Base-by-base conservation (phyloP, 345 rosid species). In the Bruguiera sexangula region DNA sequence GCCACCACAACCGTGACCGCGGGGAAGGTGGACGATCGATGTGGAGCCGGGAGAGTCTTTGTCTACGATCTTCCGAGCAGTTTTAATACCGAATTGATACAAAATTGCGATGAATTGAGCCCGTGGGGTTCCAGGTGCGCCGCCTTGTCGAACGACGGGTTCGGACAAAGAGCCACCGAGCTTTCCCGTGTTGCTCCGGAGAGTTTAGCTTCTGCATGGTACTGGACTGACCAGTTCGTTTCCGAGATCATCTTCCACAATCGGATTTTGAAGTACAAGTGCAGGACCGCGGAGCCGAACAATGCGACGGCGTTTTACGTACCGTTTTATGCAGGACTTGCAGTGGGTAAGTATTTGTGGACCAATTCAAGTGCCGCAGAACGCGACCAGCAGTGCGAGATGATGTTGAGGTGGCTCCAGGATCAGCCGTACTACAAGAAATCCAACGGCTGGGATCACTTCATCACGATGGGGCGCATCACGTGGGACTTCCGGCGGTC, bases 401-500 rank as follows among this genome's bases (percentile, higher is more conserved):
- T 67, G 85, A 86, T 90, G 89, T 64, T 85, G 46, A 71, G 63
- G 54, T 92, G 96, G 98, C 75, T 92, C n/a, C 76, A 71, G 8
- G 77, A 77, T 62, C 99, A 96, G 36, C 88, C 82, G 20, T 78
- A 82, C 31, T 96, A 80, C 85, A 80, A 69, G 60, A 78, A 69
- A 81, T 92, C 98, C 3, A 69, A 81, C 73, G 99, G 98, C 9
- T 90, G 99, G 99, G 85, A 96, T 88, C 99, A 96, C 67, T 96
- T 92, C 73, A 65, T 92, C 39, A 83, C 93, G 6, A 89, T 92
- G 98, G 99, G 98, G 0, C 90, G 99, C 34, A 92, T 96, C 84
- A 84, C 98, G 16, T 96, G 98, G 99, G 99, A 96, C 81, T 96
- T 96, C 69, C 86, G 99, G 1, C 83, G 98, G 66, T 78, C 97